Evolutionary conservation across 2,329 filamentous ascomycete species (phyloP).

Genomic region (Dactylellina drechsleri): DNA sequence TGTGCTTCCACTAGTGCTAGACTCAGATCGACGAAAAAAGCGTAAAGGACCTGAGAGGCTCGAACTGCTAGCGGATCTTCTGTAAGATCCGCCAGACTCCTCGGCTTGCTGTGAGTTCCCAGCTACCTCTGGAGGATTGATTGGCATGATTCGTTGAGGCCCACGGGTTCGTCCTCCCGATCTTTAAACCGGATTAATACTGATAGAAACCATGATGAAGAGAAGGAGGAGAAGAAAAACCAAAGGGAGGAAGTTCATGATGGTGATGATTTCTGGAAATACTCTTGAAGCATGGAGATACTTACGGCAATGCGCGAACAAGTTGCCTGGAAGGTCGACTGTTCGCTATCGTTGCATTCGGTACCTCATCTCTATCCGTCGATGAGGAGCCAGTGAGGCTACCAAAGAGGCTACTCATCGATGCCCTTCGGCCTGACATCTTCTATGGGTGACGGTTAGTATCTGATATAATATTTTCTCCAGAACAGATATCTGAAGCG

Average conservation of each 20-base stretch:
- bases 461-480: not conserved
- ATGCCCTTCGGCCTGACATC: not conserved
- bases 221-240: too few relatives aligned
- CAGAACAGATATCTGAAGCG: not conserved
- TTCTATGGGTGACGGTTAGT: not conserved
- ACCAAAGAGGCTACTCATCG: conserved; percentile 1
- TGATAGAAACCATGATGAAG: not conserved
- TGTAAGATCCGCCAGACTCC: not conserved
- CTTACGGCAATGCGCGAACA: conserved; percentile 38
- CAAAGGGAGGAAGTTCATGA: too few relatives aligned
- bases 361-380: not conserved
- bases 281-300: not conserved
- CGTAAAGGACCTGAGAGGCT: too few relatives aligned
- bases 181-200: conserved; percentile 10
- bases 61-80: too few relatives aligned
- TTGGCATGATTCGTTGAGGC: conserved; percentile 19
- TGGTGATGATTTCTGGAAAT: not conserved
- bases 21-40: too few relatives aligned
- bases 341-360: not conserved
- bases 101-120: too few relatives aligned
- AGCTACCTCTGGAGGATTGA: not conserved
- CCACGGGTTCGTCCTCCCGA: conserved; percentile 27
- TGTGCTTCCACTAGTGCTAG: too few relatives aligned
- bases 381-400: not conserved
- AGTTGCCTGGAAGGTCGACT: not conserved